phyloP scores from a whole-genome alignment of 805 yeast species.

The Yarrowia deformans region DNA sequence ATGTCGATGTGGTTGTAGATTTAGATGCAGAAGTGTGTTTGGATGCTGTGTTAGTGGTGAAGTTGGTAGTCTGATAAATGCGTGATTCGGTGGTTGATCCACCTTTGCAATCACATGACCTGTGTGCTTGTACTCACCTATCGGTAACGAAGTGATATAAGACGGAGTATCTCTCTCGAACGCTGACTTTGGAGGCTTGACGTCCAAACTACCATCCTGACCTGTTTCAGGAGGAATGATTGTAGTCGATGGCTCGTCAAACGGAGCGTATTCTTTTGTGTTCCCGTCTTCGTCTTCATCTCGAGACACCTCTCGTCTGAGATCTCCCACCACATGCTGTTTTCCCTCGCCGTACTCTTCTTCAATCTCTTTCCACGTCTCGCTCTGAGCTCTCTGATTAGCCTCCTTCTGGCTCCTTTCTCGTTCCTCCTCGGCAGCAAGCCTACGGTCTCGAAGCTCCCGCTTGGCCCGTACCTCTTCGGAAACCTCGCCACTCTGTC shows the following conservation, averaged over 20 bases:
- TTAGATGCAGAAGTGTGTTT: no score
- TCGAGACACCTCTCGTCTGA: background rate
- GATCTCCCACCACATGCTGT: background rate
- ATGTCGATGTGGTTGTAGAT: no score
- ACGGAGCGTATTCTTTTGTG: background rate
- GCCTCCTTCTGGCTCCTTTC: background rate
- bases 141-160: background rate
- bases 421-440: constrained; percentile 4
- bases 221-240: background rate
- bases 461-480: background rate
- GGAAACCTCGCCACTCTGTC: constrained; percentile 1
- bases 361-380: constrained; percentile 13
- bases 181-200: background rate
- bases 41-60: no score
- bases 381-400: background rate
- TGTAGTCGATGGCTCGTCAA: background rate
- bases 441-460: constrained; percentile 4
- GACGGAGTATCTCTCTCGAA: constrained; percentile 17
- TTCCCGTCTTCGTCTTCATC: background rate
- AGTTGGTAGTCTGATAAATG: no score
- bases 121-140: background rate
- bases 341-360: background rate
- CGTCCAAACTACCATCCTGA: background rate
- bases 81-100: no score
- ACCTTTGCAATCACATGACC: no score